Evolutionary conservation across 768 basidiomycete genomes (phyloP), one percentile per base, ranked within the genome.

Genomic region (Lenzites betulinus): DNA sequence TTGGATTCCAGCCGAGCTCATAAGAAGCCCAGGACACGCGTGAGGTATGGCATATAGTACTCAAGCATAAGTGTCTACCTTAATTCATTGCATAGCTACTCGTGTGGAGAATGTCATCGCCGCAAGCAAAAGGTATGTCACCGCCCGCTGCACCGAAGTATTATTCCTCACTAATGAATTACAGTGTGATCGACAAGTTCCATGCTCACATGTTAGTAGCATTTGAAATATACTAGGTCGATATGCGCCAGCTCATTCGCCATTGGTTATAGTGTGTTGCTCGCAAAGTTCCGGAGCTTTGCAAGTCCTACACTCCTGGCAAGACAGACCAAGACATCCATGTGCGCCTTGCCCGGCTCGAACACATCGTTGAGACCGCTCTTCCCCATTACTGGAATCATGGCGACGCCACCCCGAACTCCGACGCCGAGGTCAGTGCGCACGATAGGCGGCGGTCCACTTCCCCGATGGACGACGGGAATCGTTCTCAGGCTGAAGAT

Each of bases 231-330:
- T 26, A n/a, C 12, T 33, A 33, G 25, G 23, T 13, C 16, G 9
- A 64, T 55, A 47, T 22, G 64, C 51, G 49, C 44, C 67, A 48
- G 67, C 53, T 43, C 48, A 47, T n/a, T n/a, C n/a, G n/a, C 53
- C 39, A 23, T 44, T 22, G 23, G 5, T 46, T 22, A 46, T 58
- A 93, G 88, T 94, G 92, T 65, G 74, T 92, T 63, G 86, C 92
- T 51, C 86, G 92, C 69, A 93, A 92, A 73, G 90, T 94, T 0
- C 92, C 92, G 30, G 90, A 93, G 60, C 77, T 93, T 43, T 94
- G 92, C 78, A 90, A 90, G 71, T 87, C 92, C 0, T 94, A 94
- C 69, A 93, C 90, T 7, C 92, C 92, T 11, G 92, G 92, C 58
- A 93, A 93, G 71, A 79, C 85, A 16, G 92, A 93, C 73, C 89